Evolutionary conservation across 2,329 filamentous ascomycete species (phyloP).

Genomic region (Achaetomium macrosporum): DNA sequence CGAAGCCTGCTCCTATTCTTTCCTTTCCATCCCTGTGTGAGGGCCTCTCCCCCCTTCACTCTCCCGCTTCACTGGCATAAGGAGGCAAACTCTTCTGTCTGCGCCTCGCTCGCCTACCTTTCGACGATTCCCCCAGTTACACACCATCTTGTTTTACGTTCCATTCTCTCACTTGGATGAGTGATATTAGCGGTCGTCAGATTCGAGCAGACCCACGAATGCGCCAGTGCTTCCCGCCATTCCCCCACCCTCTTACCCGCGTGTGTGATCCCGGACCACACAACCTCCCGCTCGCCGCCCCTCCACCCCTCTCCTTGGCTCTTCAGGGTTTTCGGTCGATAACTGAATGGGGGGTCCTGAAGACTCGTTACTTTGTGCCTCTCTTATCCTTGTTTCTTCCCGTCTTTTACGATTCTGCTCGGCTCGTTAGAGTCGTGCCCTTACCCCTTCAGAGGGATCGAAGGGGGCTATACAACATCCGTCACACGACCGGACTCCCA

Average conservation of each 20-base stretch:
- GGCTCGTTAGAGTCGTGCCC: neutral
- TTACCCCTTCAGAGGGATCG: neutral
- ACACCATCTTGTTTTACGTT: neutral
- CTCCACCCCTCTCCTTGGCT: slow-evolving; percentile 11
- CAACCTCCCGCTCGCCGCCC: slow-evolving; percentile 7
- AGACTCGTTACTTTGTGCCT: slow-evolving; percentile 16
- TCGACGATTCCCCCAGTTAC: neutral
- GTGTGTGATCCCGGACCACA: slow-evolving; percentile 14
- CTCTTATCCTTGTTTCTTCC: slow-evolving; percentile 2
- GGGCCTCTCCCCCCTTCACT: too few relatives aligned
- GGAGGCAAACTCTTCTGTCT: slow-evolving; percentile 17
- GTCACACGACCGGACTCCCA: slow-evolving; percentile 8
- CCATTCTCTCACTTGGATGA: neutral
- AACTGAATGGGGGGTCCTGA: slow-evolving; percentile 18
- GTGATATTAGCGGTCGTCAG: slow-evolving; percentile 2
- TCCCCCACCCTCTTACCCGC: slow-evolving; percentile 8
- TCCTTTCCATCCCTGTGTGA: slow-evolving; percentile 19
- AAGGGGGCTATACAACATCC: neutral
- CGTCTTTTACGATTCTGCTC: slow-evolving; percentile 1
- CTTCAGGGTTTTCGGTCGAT: slow-evolving; percentile 12
- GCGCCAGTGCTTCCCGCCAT: slow-evolving; percentile 18
- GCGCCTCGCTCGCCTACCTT: slow-evolving; percentile 1
- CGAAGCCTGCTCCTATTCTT: neutral
- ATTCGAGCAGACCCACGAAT: slow-evolving; percentile 10
- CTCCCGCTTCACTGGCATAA: slow-evolving; percentile 3